Evolutionary conservation across 2,329 filamentous ascomycete genomes (phyloP).

Genomic region (Fusarium fujikuroi): DNA sequence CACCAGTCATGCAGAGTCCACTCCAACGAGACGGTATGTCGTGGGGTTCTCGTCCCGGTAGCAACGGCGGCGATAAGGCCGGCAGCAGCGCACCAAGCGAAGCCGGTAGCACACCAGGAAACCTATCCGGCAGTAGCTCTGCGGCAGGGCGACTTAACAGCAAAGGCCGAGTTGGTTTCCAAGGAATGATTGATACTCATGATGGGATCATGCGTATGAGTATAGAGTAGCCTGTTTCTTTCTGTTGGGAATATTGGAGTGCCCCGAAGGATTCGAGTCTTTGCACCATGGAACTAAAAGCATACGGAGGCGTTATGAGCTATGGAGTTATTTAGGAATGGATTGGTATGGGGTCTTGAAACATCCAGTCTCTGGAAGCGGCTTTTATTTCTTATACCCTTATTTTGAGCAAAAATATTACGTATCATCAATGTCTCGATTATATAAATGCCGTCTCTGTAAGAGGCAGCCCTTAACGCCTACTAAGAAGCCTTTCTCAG

Average conservation of each 20-base stretch:
- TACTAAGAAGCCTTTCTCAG: slow-evolving; percentile 14
- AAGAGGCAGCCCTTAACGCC: slow-evolving; percentile 41
- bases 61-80: slow-evolving; percentile 65
- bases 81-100: slow-evolving; percentile 65
- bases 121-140: slow-evolving; percentile 43
- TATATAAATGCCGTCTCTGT: slow-evolving; percentile 35
- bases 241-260: not conserved
- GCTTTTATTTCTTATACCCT: slow-evolving; percentile 33
- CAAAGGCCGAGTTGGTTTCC: slow-evolving; percentile 77
- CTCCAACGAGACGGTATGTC: slow-evolving; percentile 75
- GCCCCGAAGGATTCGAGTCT: not conserved
- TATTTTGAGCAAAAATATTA: slow-evolving; percentile 12
- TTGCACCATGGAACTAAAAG: slow-evolving; percentile 8
- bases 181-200: slow-evolving; percentile 96
- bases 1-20: slow-evolving; percentile 86
- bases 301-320: slow-evolving; percentile 38
- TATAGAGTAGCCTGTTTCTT: slow-evolving; percentile 73
- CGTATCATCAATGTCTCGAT: slow-evolving; percentile 20
- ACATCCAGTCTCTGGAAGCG: slow-evolving; percentile 13
- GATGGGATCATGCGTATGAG: slow-evolving; percentile 97
- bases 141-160: slow-evolving; percentile 60
- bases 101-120: slow-evolving; percentile 53
- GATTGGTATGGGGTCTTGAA: slow-evolving; percentile 18
- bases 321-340: slow-evolving; percentile 19
- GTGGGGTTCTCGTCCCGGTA: slow-evolving; percentile 78